These are phyloP conservation scores for Candida mesenterica DNA, from an alignment of 1,139 yeast species.

Conservation along the genomic window DNA sequence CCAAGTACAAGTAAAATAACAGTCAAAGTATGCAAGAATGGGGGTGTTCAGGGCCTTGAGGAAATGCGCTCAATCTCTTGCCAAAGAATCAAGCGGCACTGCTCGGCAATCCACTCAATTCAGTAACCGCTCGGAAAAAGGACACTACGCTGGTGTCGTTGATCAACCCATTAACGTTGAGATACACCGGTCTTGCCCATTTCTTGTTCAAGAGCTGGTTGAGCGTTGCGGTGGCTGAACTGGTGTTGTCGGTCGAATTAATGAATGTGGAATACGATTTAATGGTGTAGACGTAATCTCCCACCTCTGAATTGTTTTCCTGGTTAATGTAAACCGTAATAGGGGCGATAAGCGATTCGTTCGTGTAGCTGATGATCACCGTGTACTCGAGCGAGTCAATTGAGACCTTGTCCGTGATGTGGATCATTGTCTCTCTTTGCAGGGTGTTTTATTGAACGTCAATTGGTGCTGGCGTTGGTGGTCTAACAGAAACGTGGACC, in stretches of 20 bases:
- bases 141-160: constrained; percentile 12
- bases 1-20: too few species aligned
- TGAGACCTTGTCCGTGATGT: constrained; percentile 6
- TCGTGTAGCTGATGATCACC: constrained; percentile 14
- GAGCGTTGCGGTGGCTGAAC: constrained; percentile 9
- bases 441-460: too few species aligned
- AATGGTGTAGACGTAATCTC: constrained; percentile 23
- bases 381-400: constrained; percentile 15
- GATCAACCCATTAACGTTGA: constrained; percentile 14
- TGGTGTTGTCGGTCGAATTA: constrained; percentile 7
- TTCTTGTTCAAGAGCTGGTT: constrained; percentile 13
- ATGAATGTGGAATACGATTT: constrained; percentile 12
- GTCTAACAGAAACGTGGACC: too few species aligned
- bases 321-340: constrained; percentile 20
- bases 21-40: too few species aligned
- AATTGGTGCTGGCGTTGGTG: too few species aligned
- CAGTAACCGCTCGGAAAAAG: constrained; percentile 13
- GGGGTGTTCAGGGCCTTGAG: too few species aligned
- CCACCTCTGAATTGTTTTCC: constrained; percentile 14
- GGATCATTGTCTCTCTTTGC: constrained; percentile 10
- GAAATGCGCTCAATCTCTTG: too few species aligned
- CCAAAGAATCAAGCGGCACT: too few species aligned
- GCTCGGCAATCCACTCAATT: too few species aligned
- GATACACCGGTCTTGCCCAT: constrained; percentile 15
- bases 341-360: constrained; percentile 12